These are phyloP conservation scores for Silene conica DNA, from an alignment of 148 eudicot genomes.

Conservation along the genomic window DNA sequence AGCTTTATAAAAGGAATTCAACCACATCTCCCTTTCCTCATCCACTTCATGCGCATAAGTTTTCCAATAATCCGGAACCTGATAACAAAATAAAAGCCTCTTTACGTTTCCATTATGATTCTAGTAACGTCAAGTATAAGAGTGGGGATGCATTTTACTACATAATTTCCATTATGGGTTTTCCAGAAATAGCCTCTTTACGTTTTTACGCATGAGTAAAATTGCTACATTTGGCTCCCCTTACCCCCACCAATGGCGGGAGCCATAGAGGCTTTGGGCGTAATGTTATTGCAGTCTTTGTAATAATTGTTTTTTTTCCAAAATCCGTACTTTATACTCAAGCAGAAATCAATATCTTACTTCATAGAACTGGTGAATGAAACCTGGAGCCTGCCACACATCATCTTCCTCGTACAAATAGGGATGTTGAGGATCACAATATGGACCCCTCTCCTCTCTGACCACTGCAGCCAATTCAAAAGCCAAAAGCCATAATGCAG, in stretches of 20 bases:
- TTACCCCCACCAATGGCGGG: too few species aligned
- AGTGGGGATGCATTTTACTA: not conserved
- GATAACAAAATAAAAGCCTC: constrained; percentile 16
- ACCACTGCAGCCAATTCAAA: constrained; percentile 56
- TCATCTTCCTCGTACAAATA: constrained; percentile 91
- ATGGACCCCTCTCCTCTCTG: constrained; percentile 87
- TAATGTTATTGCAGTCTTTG: too few species aligned
- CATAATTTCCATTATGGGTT: not conserved
- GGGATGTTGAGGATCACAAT: constrained; percentile 94
- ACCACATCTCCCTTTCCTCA: constrained; percentile 90
- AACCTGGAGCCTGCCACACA: constrained; percentile 97
- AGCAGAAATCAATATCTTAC: constrained; percentile 33
- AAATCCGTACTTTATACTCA: not conserved
- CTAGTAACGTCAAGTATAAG: not conserved
- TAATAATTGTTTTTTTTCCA: not conserved
- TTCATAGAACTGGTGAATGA: constrained; percentile 89
- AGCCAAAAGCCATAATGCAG: not conserved
- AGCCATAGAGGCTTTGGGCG: too few species aligned
- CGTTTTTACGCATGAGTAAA: not conserved
- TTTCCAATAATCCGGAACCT: constrained; percentile 98
- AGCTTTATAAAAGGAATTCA: constrained; percentile 82
- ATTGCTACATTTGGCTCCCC: not conserved
- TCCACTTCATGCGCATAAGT: constrained; percentile 79
- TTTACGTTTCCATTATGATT: too few species aligned
- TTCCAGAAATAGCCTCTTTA: not conserved